Base-by-base conservation (phyloP, 768 basidiomycete species). In the Strobilomyces echinocephalus region DNA sequence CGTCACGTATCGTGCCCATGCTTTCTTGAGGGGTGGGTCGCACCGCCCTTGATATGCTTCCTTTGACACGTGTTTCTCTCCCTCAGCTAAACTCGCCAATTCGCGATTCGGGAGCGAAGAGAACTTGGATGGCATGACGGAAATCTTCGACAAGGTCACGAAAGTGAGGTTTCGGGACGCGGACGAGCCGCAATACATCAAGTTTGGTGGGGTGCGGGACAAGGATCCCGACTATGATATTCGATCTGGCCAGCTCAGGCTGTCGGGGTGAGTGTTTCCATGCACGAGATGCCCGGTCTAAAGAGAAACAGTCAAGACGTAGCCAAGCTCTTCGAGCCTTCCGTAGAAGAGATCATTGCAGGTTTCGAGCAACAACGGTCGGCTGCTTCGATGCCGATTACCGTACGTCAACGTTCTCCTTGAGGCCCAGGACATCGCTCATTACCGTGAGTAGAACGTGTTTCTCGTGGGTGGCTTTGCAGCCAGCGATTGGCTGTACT, bases 101-200 rank as follows among this genome's bases (percentile, higher is more conserved):
- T 71, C 72, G 8, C 58, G 33, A 24, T 72, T 54, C 35, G 68
- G 64, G 9, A 62, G 51, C 35, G 60, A 63, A 4, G 66, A 72
- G 10, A 65, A 63, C 38, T 50, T 77, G 24, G 33, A 63, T 5
- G 43, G 56, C 1, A 72, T 75, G 55, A 43, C 67, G 0, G 65
- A 72, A 4, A 26, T 56, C 5, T 75, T 76, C 38, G 72, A 74
- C 24, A 63, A 64, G 46, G 58, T 62, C 1, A 65, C 71, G 0
- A 76, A 76, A 54, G 47, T 68, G 16, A 74, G 69, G 14, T 79
- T 76, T 56, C 76, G 68, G n/a, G n/a, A n/a, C 36, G 63, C 56
- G 2, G 54, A 63, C 10, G 69, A 72, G 15, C 64, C 73, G 0
- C 71, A 68, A n/a, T 77, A 69, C 54, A 68, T 66, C 44, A 75